Conservation (phyloP, 495 filamentous ascomycete genomes). For the Coniosporium apollinis region DNA sequence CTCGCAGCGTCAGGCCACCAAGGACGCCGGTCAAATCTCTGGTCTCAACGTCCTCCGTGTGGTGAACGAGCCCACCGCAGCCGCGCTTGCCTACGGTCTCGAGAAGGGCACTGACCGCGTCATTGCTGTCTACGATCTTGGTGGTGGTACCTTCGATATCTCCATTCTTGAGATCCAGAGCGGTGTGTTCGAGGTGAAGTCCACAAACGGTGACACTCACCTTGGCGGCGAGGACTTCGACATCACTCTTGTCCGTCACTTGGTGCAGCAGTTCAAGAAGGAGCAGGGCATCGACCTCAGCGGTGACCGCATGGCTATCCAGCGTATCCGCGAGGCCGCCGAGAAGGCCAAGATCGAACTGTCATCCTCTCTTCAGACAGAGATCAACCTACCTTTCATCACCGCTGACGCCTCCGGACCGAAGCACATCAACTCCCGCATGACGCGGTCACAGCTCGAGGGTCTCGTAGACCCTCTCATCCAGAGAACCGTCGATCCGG, state of each 20-base stretch:
- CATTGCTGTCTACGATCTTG: constrained; percentile 93
- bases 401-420: constrained; percentile 86
- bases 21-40: constrained; percentile 92
- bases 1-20: constrained; percentile 92
- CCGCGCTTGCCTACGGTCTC: constrained; percentile 85
- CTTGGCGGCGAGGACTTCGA: constrained; percentile 98
- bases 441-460: constrained; percentile 88
- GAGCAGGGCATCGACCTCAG: constrained; percentile 84
- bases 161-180: constrained; percentile 95
- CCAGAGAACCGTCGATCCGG: constrained; percentile 70
- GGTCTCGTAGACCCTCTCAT: constrained; percentile 84
- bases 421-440: constrained; percentile 94
- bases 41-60: constrained; percentile 93
- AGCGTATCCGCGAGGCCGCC: constrained; percentile 96
- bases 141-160: constrained; percentile 98
- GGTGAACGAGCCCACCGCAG: constrained; percentile 92
- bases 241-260: constrained; percentile 85
- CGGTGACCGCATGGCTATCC: constrained; percentile 93
- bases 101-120: constrained; percentile 85
- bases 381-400: constrained; percentile 99
- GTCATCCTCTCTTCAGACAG: constrained; percentile 88
- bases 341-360: constrained; percentile 99
- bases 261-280: constrained; percentile 93
- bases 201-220: constrained; percentile 96
- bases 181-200: constrained; percentile 97